These are phyloP conservation scores for Chaetomidium leptoderma DNA, from an alignment of 495 filamentous ascomycete genomes.

Conservation along the genomic window DNA sequence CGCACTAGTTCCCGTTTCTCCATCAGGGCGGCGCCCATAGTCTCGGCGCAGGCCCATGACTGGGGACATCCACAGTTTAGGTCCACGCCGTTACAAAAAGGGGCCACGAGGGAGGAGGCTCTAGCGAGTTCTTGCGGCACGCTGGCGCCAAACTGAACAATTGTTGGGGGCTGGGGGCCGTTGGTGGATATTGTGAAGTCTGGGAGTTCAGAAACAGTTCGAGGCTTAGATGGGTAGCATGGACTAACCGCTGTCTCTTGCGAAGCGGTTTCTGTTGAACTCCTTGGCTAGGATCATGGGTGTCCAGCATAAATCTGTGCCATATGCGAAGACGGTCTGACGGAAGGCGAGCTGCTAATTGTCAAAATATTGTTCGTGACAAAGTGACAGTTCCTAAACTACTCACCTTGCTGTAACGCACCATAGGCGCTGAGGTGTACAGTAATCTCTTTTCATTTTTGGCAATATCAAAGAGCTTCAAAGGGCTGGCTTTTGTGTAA, in stretches of 20 bases:
- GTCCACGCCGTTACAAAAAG: slow-evolving; percentile 58
- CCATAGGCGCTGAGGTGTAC: slow-evolving; percentile 64
- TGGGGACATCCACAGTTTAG: slow-evolving; percentile 69
- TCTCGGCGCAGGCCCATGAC: slow-evolving; percentile 61
- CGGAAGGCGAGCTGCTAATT: slow-evolving; percentile 55
- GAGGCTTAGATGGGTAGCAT: not conserved
- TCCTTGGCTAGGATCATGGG: slow-evolving; percentile 71
- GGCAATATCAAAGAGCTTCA: slow-evolving; percentile 55
- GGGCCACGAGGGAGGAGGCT: slow-evolving; percentile 55
- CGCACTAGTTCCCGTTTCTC: slow-evolving; percentile 54
- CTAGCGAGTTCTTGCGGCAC: slow-evolving; percentile 54
- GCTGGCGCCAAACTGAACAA: slow-evolving; percentile 60
- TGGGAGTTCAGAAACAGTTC: slow-evolving; percentile 8
- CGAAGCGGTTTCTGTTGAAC: slow-evolving; percentile 56
- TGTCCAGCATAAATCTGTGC: slow-evolving; percentile 61
- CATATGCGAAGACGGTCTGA: slow-evolving; percentile 54
- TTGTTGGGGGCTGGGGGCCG: slow-evolving; percentile 51
- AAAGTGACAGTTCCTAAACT: not conserved
- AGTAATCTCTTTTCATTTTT: slow-evolving; percentile 48
- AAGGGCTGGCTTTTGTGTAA: slow-evolving; percentile 41
- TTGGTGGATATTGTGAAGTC: slow-evolving; percentile 38
- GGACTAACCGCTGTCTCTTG: slow-evolving; percentile 54
- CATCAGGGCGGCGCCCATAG: slow-evolving; percentile 62
- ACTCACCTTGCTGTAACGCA: slow-evolving; percentile 56
- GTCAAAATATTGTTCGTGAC: not conserved